Conservation (phyloP, 2,329 filamentous ascomycete species). For the Zymoseptoria passerinii region DNA sequence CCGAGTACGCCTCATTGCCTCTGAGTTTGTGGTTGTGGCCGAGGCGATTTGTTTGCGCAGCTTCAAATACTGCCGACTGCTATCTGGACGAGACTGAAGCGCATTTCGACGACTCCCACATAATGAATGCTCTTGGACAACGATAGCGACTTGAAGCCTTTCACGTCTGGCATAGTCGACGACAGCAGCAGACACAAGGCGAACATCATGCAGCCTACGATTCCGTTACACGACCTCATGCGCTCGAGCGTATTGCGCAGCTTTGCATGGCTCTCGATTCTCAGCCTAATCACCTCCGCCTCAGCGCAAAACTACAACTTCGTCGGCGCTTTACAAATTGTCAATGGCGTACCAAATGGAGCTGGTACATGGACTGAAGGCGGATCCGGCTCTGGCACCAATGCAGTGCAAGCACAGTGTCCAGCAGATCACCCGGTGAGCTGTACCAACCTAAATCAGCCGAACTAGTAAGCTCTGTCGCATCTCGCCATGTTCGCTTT, state of each 20-base stretch:
- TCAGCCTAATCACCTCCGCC: neutral
- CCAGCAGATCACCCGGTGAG: slow-evolving; percentile 31
- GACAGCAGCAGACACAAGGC: neutral
- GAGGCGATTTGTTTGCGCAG: neutral
- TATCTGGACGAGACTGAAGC: neutral
- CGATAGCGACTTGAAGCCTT: neutral
- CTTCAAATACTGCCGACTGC: neutral
- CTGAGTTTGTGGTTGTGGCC: neutral
- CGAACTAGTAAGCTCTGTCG: slow-evolving; percentile 34
- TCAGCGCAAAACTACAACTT: slow-evolving; percentile 22
- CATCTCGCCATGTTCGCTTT: neutral
- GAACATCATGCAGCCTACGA: neutral
- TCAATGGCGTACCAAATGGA: slow-evolving; percentile 16
- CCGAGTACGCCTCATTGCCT: neutral
- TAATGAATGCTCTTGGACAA: neutral
- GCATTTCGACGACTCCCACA: neutral
- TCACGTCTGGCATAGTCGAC: neutral
- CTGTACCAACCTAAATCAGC: slow-evolving; percentile 35
- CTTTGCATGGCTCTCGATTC: neutral
- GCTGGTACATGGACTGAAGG: slow-evolving; percentile 12
- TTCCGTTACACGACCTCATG: neutral
- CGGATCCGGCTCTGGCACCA: slow-evolving; percentile 15
- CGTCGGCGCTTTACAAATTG: slow-evolving; percentile 21
- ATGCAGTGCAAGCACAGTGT: slow-evolving; percentile 29
- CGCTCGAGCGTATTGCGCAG: neutral